phyloP scores from a whole-genome alignment of 2,329 filamentous ascomycete genomes.

The Neofusicoccum laricinum region DNA sequence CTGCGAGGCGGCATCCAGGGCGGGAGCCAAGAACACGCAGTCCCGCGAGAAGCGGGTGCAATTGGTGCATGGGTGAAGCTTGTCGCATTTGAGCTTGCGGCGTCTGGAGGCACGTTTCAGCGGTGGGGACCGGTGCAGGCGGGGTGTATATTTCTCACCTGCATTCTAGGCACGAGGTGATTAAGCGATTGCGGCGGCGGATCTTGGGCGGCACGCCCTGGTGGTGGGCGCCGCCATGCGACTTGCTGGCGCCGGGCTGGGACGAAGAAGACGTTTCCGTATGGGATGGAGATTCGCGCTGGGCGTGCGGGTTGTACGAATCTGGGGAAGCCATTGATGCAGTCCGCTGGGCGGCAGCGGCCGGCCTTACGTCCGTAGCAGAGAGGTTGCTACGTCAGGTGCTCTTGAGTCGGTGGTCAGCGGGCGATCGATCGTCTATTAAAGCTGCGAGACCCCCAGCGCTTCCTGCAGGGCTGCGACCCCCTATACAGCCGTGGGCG shows the following conservation, averaged over 20 bases:
- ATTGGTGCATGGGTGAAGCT: conserved; percentile 67
- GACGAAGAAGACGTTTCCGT: background rate
- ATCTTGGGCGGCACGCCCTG: conserved; percentile 23
- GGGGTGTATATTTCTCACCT: conserved; percentile 5
- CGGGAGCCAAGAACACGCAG: conserved; percentile 63
- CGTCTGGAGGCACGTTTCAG: conserved; percentile 46
- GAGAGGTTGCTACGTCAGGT: background rate
- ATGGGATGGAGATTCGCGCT: conserved; percentile 5
- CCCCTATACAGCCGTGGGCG: background rate
- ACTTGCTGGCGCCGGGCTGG: background rate
- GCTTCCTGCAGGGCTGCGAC: background rate
- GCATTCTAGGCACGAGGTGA: conserved; percentile 39
- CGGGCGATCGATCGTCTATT: conserved; percentile 10
- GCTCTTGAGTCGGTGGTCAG: background rate
- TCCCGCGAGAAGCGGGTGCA: conserved; percentile 53
- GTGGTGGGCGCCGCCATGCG: background rate
- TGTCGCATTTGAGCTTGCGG: conserved; percentile 77
- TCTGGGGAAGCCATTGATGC: conserved; percentile 15
- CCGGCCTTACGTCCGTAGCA: conserved; percentile 15
- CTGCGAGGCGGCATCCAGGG: conserved; percentile 67
- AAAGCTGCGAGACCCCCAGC: background rate
- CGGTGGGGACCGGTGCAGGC: conserved; percentile 39
- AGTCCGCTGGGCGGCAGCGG: conserved; percentile 5
- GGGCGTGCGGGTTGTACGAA: background rate
- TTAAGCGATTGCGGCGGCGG: conserved; percentile 37